Evolutionary conservation across 768 basidiomycete genomes (phyloP), one percentile per base, ranked within the genome.

Genomic region (Trametes punicea): DNA sequence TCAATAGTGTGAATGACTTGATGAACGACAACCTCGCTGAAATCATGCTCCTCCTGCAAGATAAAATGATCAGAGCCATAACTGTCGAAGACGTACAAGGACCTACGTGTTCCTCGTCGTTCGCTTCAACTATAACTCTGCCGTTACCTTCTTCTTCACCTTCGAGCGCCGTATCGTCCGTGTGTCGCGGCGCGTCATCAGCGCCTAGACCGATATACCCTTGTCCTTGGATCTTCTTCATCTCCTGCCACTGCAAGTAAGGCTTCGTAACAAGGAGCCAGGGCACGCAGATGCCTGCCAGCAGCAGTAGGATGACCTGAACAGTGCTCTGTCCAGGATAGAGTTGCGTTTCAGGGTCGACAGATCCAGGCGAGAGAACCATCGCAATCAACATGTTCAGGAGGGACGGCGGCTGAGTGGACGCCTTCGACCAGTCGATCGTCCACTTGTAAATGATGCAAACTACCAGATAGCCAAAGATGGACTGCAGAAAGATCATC

Each of bases 1-100:
- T 99, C 97, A 72, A 99, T 98, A 23, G 94, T 96, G 73, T 98
- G 97, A 67, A 99, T 99, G 59, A 97, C 78, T 71, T 99, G 97
- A 73, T 99, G 96, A 57, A 98, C 90, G 21, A 97, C 83, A 56
- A 97, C 83, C 71, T 99, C 97, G 67, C 93, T 78, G 71, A 98
- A 92, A 67, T 97, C 93, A 69, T 95, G 92, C 45, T 90, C 79
- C 74, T 93, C 84, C 81, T 87, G 67, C 57, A 53, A 64, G 26
- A 48, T 58, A 31, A 16, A 10, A 45, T 26, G 39, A 52, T 51
- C 20, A 34, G 55, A 34, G 27, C 52, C 53, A 26, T 56, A 51
- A 62, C 38, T 51, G 30, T 29, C 42, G 45, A 56, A 44, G 67
- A 59, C 33, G 63, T 57, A 55, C 42, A 42, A 54, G 20, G 40